phyloP scores from a whole-genome alignment of 31 red algal genomes.

The Asparagopsis taxiformis region DNA sequence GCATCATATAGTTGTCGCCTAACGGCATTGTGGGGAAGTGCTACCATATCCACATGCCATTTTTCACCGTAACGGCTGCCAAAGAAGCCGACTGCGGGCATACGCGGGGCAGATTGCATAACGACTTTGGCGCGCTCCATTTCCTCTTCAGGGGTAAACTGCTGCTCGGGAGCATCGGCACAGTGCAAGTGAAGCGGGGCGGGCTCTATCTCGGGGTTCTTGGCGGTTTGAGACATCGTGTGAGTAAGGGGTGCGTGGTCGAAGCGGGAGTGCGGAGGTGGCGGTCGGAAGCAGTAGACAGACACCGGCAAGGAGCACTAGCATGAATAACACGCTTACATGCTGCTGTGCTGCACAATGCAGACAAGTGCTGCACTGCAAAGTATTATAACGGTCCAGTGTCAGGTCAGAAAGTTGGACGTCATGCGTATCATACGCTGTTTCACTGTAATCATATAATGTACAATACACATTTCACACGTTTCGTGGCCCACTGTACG shows the following conservation, averaged over 20 bases:
- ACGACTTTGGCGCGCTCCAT: conserved; percentile 59
- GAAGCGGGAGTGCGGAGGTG: not conserved
- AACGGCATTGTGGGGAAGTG: conserved; percentile 63
- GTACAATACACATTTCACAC: too few relatives aligned
- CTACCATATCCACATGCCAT: conserved; percentile 62
- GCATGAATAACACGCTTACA: too few relatives aligned
- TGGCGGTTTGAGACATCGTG: not conserved
- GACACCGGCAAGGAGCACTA: too few relatives aligned
- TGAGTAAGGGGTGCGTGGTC: not conserved
- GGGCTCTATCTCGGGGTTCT: not conserved
- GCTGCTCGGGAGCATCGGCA: conserved; percentile 10
- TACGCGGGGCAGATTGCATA: conserved; percentile 44
- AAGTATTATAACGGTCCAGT: too few relatives aligned
- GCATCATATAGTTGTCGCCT: conserved; percentile 46
- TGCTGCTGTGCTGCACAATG: too few relatives aligned
- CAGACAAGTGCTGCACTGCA: too few relatives aligned
- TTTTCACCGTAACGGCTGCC: conserved; percentile 40
- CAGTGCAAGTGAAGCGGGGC: conserved; percentile 54
- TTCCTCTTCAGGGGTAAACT: conserved; percentile 32
- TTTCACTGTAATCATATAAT: too few relatives aligned
- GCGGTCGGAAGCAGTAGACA: not conserved
- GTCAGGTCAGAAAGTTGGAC: too few relatives aligned
- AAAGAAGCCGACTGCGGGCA: conserved; percentile 63
- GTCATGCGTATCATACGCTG: too few relatives aligned
- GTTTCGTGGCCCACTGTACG: too few relatives aligned